These are phyloP conservation scores for Anthracocystis walkeri DNA, from an alignment of 1,284 basidiomycete genomes.

Conservation along the genomic window DNA sequence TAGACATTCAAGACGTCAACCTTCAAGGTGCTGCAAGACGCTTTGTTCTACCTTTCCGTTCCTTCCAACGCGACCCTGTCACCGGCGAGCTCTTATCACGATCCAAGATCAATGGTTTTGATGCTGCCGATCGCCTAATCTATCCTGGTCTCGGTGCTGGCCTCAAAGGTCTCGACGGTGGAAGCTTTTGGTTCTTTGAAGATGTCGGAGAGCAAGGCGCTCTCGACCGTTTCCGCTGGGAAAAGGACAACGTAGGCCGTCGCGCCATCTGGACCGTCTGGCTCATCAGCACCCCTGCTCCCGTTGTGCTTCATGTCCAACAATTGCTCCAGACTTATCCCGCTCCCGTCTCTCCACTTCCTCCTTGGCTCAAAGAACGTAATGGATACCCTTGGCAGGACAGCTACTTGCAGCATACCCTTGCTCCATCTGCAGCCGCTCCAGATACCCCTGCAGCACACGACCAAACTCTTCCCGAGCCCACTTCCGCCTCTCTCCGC, in stretches of 20 bases:
- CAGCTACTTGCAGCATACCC: constrained; percentile 17
- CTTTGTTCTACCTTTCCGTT: constrained; percentile 51
- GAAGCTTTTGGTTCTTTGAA: constrained; percentile 59
- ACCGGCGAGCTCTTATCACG: constrained; percentile 20
- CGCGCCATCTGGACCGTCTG: constrained; percentile 57
- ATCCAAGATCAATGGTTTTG: constrained; percentile 30
- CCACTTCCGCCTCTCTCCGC: constrained; percentile 4
- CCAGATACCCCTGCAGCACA: not conserved
- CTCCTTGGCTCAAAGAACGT: constrained; percentile 32
- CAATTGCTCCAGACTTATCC: constrained; percentile 41
- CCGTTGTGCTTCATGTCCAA: constrained; percentile 36
- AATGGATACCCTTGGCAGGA: constrained; percentile 46
- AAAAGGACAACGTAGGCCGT: constrained; percentile 32
- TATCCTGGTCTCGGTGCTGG: constrained; percentile 52
- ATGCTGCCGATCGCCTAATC: constrained; percentile 32
- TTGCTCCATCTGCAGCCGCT: not conserved
- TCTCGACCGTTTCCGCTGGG: constrained; percentile 36
- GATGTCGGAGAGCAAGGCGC: constrained; percentile 52
- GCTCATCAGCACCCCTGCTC: constrained; percentile 49
- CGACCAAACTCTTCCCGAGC: not conserved
- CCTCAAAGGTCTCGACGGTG: constrained; percentile 44
- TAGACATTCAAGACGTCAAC: constrained; percentile 25
- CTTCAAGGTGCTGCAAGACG: constrained; percentile 35
- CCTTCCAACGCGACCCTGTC: constrained; percentile 33
- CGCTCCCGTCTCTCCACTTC: constrained; percentile 18